Evolutionary conservation across 2,329 filamentous ascomycete genomes (phyloP).

Genomic region (Sporothrix brasiliensis): DNA sequence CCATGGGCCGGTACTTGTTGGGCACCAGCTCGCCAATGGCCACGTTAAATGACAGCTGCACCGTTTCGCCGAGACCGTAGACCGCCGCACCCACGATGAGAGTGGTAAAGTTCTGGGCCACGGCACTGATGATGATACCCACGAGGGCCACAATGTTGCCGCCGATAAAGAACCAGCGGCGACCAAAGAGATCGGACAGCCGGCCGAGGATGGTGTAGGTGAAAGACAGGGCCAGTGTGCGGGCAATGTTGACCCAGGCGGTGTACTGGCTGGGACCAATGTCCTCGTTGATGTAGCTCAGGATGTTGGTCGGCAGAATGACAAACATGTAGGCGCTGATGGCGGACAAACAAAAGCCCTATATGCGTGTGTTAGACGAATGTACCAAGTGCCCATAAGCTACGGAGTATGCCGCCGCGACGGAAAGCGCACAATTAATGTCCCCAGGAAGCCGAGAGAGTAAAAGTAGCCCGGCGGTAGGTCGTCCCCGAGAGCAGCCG

Average conservation of each 20-base stretch:
- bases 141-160: conserved; percentile 45
- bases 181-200: conserved; percentile 47
- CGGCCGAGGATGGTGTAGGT: conserved; percentile 45
- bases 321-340: conserved; percentile 47
- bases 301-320: conserved; percentile 46
- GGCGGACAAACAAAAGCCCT: conserved; percentile 46
- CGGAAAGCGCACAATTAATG: conserved; percentile 40
- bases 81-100: conserved; percentile 45
- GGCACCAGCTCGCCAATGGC: conserved; percentile 48
- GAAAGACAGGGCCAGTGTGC: conserved; percentile 45
- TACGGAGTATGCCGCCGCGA: too few species aligned
- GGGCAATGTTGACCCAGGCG: conserved; percentile 45
- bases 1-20: conserved; percentile 48
- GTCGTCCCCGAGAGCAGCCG: conserved; percentile 44
- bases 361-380: conserved; percentile 28
- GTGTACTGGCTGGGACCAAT: conserved; percentile 43
- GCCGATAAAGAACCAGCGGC: conserved; percentile 48
- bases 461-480: conserved; percentile 46
- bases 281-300: conserved; percentile 38
- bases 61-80: conserved; percentile 46
- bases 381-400: too few species aligned
- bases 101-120: conserved; percentile 42
- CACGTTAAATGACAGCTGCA: conserved; percentile 46
- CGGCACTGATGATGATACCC: conserved; percentile 45
- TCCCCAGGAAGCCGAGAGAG: conserved; percentile 43